phyloP scores from a whole-genome alignment of 2,329 filamentous ascomycete genomes.

The Exserohilum turcica region DNA sequence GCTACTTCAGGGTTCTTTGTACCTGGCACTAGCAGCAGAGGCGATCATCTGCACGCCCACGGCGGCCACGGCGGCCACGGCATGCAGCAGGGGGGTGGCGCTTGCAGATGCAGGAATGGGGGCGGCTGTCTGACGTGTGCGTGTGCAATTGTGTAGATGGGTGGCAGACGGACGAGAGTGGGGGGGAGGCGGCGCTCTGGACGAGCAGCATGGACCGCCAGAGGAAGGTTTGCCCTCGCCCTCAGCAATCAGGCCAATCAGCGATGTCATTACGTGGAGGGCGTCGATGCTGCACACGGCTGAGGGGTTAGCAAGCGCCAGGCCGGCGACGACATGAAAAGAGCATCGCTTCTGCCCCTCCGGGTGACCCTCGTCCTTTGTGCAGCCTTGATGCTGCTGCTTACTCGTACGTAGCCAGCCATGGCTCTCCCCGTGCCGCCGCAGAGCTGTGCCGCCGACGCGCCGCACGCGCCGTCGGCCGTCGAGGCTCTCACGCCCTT shows the following conservation, averaged over 20 bases:
- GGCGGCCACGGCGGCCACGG: slow-evolving; percentile 23
- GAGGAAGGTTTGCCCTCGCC: slow-evolving; percentile 3
- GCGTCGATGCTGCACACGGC: slow-evolving; percentile 17
- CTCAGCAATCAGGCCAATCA: slow-evolving; percentile 21
- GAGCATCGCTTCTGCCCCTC: background rate
- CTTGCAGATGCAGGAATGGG: slow-evolving; percentile 34
- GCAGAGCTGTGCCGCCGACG: slow-evolving; percentile 34
- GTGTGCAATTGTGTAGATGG: no score
- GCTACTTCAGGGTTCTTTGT: slow-evolving; percentile 28
- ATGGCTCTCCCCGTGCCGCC: slow-evolving; percentile 42
- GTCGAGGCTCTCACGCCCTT: slow-evolving; percentile 62
- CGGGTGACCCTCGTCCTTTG: background rate
- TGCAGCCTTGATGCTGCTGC: slow-evolving; percentile 1
- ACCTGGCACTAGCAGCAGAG: slow-evolving; percentile 30
- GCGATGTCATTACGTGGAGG: slow-evolving; percentile 30
- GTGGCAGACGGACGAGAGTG: slow-evolving; percentile 35
- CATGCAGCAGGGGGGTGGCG: slow-evolving; percentile 24
- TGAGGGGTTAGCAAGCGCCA: slow-evolving; percentile 16
- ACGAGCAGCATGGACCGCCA: slow-evolving; percentile 4
- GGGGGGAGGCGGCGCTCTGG: slow-evolving; percentile 17
- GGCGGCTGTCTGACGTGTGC: slow-evolving; percentile 16
- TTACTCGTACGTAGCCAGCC: no score
- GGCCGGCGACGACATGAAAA: slow-evolving; percentile 7
- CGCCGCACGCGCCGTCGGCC: slow-evolving; percentile 33
- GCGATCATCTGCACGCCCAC: slow-evolving; percentile 8